A percentile compares a stretch with the other conserved stretches of the same genome.
These are phyloP conservation scores for Chlamydomonas applanata DNA, from an alignment of 139 green algal species.

Conservation along the genomic window DNA sequence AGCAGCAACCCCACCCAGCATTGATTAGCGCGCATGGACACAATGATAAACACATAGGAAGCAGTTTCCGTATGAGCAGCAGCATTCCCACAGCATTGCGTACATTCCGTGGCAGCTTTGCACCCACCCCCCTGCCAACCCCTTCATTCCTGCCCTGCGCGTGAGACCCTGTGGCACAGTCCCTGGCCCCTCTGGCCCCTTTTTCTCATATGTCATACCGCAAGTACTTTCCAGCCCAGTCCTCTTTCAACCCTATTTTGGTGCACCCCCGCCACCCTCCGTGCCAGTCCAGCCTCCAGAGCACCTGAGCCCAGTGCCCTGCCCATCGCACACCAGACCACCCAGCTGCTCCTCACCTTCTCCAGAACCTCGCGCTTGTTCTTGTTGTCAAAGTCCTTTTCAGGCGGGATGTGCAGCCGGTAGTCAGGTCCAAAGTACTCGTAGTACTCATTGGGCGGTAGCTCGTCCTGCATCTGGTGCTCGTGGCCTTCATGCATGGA, in stretches of 20 bases:
- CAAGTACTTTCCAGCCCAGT: neutral
- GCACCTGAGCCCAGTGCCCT: no score
- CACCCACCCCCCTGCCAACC: no score
- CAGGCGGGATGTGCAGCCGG: constrained; percentile 53
- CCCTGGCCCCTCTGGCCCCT: neutral
- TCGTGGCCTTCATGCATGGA: constrained; percentile 34
- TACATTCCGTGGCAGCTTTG: no score
- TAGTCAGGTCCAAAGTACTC: constrained; percentile 85
- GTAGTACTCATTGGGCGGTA: constrained; percentile 91
- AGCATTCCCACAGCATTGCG: no score
- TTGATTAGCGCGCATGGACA: no score
- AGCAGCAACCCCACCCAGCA: no score
- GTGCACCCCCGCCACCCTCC: neutral
- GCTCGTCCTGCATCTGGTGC: constrained; percentile 57
- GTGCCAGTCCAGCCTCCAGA: neutral
- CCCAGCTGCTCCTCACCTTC: constrained; percentile 7
- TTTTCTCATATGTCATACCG: neutral
- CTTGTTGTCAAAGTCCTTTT: constrained; percentile 24
- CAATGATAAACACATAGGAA: no score
- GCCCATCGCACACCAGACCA: no score
- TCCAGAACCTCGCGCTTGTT: constrained; percentile 58
- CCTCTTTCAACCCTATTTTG: neutral
- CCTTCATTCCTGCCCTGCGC: no score
- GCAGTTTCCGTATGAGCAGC: no score
- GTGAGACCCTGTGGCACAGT: neutral